Base-by-base conservation (phyloP, 1,284 basidiomycete genomes). In the Anthracocystis walkeri region DNA sequence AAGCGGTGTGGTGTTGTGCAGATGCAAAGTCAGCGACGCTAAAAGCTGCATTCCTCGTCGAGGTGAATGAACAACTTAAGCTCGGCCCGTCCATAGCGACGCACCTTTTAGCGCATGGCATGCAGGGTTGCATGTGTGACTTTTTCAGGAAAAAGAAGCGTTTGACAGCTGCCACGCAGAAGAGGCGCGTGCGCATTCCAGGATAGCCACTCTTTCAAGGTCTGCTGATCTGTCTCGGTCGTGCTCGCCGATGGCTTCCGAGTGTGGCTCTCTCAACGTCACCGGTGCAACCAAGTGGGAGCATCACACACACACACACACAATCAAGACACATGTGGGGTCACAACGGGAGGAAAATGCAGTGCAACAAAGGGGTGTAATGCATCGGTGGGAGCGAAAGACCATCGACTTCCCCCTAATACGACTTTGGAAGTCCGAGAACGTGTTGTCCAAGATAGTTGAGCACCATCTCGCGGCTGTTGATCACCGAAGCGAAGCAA, bases 391-490 rank as follows among this genome's bases (percentile, higher is more conserved):
- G 29, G 48, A 31, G 16, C 10, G 14, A 33, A 18, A 21, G 25
- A n/a, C 14, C 16, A 7, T 40, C 25, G 29, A 29, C 29, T 29
- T n/a, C n/a, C n/a, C n/a, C 35, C 14, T 46, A 79, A 40, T 79
- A 79, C 31, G 75, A 75, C 59, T 79, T 79, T 27, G 78, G 75
- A 58, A 79, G 72, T 44, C 72, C 65, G 20, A 79, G 64, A 33
- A 79, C 73, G 14, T 61, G 65, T 16, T 77, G 75, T 35, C 71
- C 71, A 3, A 79, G 59, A 29, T 79, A 78, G 59, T 79, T 79
- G 62, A 85, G 70, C 23, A 85, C 79, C 83, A 85, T 85, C 66
- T 85, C 83, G 3, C 80, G 65, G 45, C 80, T 81, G 31, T 73
- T n/a, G 1, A n/a, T 42, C 33, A 21, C 48, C 27, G 23, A 46